Percentiles rank a stretch among this genome's conserved stretches.
Evolutionary conservation across 441 rosid genomes (phyloP).

Genomic region (Geranium incanum): DNA sequence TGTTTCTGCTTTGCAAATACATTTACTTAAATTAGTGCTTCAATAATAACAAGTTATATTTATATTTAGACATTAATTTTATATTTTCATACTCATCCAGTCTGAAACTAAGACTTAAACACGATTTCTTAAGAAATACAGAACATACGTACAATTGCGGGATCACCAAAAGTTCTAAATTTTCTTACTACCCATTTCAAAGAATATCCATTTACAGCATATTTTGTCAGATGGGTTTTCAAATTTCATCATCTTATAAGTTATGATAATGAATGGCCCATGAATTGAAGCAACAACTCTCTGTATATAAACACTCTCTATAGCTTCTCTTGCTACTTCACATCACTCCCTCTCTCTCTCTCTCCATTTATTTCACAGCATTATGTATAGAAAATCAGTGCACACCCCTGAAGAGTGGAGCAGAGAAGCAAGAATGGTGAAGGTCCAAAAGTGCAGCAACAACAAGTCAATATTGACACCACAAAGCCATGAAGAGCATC

Average conservation of each 20-base stretch:
- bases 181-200: constrained; percentile 24
- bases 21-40: too few relatives aligned
- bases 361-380: constrained; percentile 16
- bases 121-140: too few relatives aligned
- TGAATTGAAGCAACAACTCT: constrained; percentile 9
- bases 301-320: neutral
- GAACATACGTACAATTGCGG: too few relatives aligned
- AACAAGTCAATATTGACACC: too few relatives aligned
- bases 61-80: too few relatives aligned
- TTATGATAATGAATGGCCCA: constrained; percentile 11
- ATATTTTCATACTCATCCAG: too few relatives aligned
- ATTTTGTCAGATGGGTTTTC: constrained; percentile 32
- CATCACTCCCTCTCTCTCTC: constrained; percentile 19
- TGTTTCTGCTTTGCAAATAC: too few relatives aligned
- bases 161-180: constrained; percentile 29
- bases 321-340: constrained; percentile 18
- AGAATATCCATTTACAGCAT: constrained; percentile 38
- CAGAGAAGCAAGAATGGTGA: constrained; percentile 17
- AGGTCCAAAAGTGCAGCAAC: neutral
- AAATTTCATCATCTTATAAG: constrained; percentile 22
- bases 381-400: neutral
- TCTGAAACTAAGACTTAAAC: too few relatives aligned
- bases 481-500: neutral
- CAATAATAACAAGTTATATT: too few relatives aligned
- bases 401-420: neutral